These are phyloP conservation scores for Auricularia auricula-judae DNA, from an alignment of 768 basidiomycete species.

Conservation along the genomic window DNA sequence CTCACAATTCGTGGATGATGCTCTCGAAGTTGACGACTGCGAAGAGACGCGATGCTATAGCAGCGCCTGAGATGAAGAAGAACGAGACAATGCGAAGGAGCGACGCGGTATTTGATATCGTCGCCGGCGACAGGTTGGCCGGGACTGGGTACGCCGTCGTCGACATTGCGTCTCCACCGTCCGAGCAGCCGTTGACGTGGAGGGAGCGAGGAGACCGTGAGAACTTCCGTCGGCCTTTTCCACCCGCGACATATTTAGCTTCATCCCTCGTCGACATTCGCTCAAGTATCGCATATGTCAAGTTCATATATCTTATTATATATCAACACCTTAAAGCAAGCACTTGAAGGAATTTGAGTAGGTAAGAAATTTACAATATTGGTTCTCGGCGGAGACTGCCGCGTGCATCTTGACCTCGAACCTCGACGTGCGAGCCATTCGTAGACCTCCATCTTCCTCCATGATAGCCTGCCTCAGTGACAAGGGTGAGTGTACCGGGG, in stretches of 20 bases:
- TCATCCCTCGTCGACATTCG: too few species aligned
- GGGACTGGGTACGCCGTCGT: conserved; percentile 10
- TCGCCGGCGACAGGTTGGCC: conserved; percentile 33
- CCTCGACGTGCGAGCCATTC: too few species aligned
- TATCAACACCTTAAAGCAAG: too few species aligned
- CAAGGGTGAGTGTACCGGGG: too few species aligned
- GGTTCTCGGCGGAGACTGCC: too few species aligned
- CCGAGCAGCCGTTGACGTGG: neutral
- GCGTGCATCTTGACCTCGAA: too few species aligned
- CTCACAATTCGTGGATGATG: conserved; percentile 98
- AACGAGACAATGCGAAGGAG: conserved; percentile 86
- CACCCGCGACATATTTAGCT: neutral
- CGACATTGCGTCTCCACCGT: neutral
- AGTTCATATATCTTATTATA: too few species aligned
- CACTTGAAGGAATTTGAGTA: too few species aligned
- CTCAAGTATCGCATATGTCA: too few species aligned
- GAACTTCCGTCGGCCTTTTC: neutral
- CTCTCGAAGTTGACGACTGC: conserved; percentile 98
- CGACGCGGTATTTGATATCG: conserved; percentile 80
- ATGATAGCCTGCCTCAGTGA: too few species aligned
- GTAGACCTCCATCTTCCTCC: too few species aligned
- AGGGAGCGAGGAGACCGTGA: neutral
- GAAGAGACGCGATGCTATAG: conserved; percentile 91
- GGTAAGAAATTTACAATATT: too few species aligned
- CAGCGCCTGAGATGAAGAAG: conserved; percentile 82